These are phyloP conservation scores for Cenchrus americanus DNA, from an alignment of 176 grass and related monocot genomes.

Conservation along the genomic window DNA sequence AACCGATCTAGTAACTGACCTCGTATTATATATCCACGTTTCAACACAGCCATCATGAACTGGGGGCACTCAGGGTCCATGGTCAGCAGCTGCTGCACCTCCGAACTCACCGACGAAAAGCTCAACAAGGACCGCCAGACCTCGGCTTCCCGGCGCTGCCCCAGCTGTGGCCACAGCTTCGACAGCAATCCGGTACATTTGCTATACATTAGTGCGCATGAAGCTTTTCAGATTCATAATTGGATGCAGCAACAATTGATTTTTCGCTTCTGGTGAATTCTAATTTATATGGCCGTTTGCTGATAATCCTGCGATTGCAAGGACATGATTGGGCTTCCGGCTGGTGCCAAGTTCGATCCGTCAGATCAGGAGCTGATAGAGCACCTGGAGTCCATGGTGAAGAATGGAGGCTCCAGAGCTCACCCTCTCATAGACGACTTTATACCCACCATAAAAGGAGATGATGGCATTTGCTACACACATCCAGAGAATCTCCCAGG, in stretches of 20 bases:
- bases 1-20: not conserved
- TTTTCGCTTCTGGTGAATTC: not conserved
- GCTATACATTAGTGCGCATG: not conserved
- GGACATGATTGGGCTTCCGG: slow-evolving; percentile 75
- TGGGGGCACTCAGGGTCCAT: slow-evolving; percentile 5
- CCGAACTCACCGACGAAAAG: slow-evolving; percentile 39
- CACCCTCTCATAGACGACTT: slow-evolving; percentile 88
- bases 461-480: slow-evolving; percentile 93
- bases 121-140: slow-evolving; percentile 57
- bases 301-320: not conserved
- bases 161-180: slow-evolving; percentile 64
- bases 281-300: not conserved
- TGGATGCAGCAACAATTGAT: not conserved
- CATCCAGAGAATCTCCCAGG: slow-evolving; percentile 96
- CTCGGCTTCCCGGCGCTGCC: slow-evolving; percentile 40
- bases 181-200: slow-evolving; percentile 56
- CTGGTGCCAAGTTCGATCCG: slow-evolving; percentile 88
- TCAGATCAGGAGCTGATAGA: slow-evolving; percentile 84
- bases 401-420: slow-evolving; percentile 46
- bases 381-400: slow-evolving; percentile 74
- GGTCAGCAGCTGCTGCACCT: slow-evolving; percentile 28
- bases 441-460: slow-evolving; percentile 75
- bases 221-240: too few relatives aligned
- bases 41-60: slow-evolving; percentile 24
- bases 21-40: not conserved